Evolutionary conservation across 257 asterid species (phyloP), one percentile per base, ranked within the genome.

Genomic region (Ocimum tenuiflorum): DNA sequence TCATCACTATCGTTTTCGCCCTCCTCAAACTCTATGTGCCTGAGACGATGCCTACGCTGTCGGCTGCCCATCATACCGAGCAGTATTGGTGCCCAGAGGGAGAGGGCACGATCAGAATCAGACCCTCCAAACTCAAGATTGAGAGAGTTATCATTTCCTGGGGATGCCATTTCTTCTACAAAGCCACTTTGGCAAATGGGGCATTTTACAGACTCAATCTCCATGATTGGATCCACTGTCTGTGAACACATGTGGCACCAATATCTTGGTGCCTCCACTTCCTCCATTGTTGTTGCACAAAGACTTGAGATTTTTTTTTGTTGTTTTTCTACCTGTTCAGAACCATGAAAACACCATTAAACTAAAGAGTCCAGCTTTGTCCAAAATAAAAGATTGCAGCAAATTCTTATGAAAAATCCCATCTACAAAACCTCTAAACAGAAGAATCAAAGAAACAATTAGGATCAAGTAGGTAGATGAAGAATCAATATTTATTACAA

Each of bases 71-170:
- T 79, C 94, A 88, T 83, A 24, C 95, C 96, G 0, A 86, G 84
- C 68, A 88, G 74, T 74, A 91, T 80, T 12, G 95, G 96, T 23
- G 96, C 95, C 97, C 94, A 91, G 10, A 88, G 86, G 72, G 97
- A 83, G 70, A 86, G 85, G 49, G 88, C 94, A 0, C 82, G 89
- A 19, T 91, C 92, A 11, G 90, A 73, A 60, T 86, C 96, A 0
- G 79, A 20, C 20, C 77, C 86, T 43, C 82, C 89, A 31, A 76
- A 49, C 45, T 80, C 86, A 15, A 82, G 36, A 74, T 71, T 86
- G 5, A 54, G 74, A 22, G 83, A 52, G 60, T 0, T 55, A n/a
- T 81, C 79, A 14, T 66, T 78, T 48, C 35, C 69, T 4, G 71
- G 68, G 56, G 89, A 57, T 33, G 80, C 43, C 86, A 84, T 80